Evolutionary conservation across 2,329 filamentous ascomycete species (phyloP).

Genomic region (Proliferodiscus dingleyae): DNA sequence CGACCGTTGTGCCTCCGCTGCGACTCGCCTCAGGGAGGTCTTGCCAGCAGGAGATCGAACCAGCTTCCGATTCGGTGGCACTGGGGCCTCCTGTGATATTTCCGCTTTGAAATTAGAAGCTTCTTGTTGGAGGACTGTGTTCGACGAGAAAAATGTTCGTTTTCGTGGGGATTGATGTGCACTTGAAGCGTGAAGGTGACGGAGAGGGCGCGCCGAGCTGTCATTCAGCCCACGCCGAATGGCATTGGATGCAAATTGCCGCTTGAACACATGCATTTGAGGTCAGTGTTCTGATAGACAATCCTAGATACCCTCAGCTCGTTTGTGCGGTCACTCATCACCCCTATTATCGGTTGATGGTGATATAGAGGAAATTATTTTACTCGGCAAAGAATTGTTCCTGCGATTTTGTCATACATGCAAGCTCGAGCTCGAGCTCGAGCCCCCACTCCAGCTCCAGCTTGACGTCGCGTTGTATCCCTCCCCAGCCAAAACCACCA

Average conservation of each 20-base stretch:
- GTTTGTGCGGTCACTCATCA: too few relatives aligned
- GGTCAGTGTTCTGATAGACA: neutral
- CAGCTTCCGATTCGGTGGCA: conserved; percentile 38
- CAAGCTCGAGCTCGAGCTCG: neutral
- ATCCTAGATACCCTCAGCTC: neutral
- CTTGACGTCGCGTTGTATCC: conserved; percentile 21
- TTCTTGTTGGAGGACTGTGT: conserved; percentile 45
- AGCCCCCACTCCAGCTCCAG: conserved; percentile 23
- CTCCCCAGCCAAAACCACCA: conserved; percentile 25
- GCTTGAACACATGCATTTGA: conserved; percentile 23
- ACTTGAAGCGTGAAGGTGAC: conserved; percentile 44
- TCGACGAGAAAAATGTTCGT: conserved; percentile 63
- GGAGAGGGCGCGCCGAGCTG: conserved; percentile 24
- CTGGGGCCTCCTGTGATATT: conserved; percentile 5
- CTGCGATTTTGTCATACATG: neutral
- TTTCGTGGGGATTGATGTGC: conserved; percentile 41
- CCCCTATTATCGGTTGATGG: neutral
- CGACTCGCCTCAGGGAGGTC: conserved; percentile 76
- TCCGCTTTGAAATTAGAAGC: conserved; percentile 4
- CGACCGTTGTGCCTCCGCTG: conserved; percentile 73
- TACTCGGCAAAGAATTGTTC: neutral
- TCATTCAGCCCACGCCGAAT: conserved; percentile 17
- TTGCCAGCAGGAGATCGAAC: conserved; percentile 52
- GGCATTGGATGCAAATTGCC: conserved; percentile 15
- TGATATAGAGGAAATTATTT: neutral